Conservation (phyloP, 2,329 filamentous ascomycete species). For the Cordyceps cicadae region DNA sequence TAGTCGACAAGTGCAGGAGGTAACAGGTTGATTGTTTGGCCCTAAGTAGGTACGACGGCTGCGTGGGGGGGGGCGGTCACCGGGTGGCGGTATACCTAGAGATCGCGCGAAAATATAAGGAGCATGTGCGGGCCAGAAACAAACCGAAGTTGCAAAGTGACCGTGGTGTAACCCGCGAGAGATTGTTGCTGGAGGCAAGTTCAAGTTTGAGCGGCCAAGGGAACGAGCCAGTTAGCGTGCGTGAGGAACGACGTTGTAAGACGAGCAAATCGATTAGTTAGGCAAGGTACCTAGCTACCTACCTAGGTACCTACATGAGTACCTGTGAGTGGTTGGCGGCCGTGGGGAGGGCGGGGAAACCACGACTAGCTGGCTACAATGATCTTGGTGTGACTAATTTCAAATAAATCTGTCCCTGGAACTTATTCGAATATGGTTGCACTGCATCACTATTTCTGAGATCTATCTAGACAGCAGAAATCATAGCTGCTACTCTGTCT, state of each 20-base stretch:
- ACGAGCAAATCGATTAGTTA: not conserved
- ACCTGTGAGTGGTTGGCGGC: no score
- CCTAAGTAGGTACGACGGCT: not conserved
- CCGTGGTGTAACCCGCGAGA: not conserved
- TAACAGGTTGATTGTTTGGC: not conserved
- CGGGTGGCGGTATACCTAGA: not conserved
- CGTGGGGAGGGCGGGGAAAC: no score
- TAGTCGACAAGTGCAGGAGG: no score
- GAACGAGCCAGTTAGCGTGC: not conserved
- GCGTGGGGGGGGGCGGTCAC: not conserved
- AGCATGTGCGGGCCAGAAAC: not conserved
- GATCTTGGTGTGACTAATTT: not conserved
- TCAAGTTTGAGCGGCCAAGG: not conserved
- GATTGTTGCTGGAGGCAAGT: constrained; percentile 2
- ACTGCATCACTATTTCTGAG: not conserved
- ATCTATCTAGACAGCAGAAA: no score
- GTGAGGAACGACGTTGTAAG: constrained; percentile 1
- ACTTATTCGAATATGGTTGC: not conserved
- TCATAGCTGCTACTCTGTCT: not conserved
- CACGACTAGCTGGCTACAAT: not conserved
- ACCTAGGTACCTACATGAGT: no score
- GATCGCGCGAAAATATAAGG: not conserved
- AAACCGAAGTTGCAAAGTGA: not conserved
- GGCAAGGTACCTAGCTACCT: no score
- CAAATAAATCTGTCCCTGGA: not conserved